Evolutionary conservation across 23 red algal species (phyloP), one percentile per base, ranked within the genome.

Genomic region (Gracilaria gracilis): DNA sequence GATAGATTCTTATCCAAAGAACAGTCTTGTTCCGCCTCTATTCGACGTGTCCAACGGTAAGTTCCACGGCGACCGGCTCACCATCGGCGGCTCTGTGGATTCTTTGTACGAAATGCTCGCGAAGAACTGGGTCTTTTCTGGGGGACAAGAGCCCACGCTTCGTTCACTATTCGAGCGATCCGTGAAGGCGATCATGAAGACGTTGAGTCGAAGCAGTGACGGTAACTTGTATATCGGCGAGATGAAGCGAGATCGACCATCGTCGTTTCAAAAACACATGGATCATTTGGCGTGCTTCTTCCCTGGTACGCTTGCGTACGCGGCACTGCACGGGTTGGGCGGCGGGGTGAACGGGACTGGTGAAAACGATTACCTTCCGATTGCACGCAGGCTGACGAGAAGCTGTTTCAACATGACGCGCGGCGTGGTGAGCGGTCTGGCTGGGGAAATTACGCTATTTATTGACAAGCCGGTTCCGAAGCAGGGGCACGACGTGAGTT

Each of bases 241-340:
- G 79, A 71, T 79, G 54, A 78, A 31, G 19, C 36, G 55, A 31
- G 39, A 51, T 40, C 57, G 20, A 11, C 57, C 53, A 19, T 0
- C 4, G 24, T 17, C 11, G 0, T 79, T 66, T 27, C 23, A 31
- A 17, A 28, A 64, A 29, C 46, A 59, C 28, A 88, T 95, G 93
- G 83, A 88, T 36, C 93, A 95, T 36, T 38, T 95, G 47, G 73
- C 61, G 54, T 94, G 91, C 74, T 94, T 86, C 69, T 86, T 81
- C 32, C 91, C 91, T 9, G 91, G 37, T 17, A 79, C 67, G 34
- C 49, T 94, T 51, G 91, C 91, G 29, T 77, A 79, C 36, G 91
- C 83, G 15, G 72, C 91, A 21, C 35, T 82, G 91, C 84, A 81
- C 37, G 91, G 84, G 9, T 44, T 94, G 84, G 82, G 89, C 38